Evolutionary conservation across 371 early-diverging fungal genomes (phyloP), one percentile per base, ranked within the genome.

Genomic region (Rhizomucor pusillus): DNA sequence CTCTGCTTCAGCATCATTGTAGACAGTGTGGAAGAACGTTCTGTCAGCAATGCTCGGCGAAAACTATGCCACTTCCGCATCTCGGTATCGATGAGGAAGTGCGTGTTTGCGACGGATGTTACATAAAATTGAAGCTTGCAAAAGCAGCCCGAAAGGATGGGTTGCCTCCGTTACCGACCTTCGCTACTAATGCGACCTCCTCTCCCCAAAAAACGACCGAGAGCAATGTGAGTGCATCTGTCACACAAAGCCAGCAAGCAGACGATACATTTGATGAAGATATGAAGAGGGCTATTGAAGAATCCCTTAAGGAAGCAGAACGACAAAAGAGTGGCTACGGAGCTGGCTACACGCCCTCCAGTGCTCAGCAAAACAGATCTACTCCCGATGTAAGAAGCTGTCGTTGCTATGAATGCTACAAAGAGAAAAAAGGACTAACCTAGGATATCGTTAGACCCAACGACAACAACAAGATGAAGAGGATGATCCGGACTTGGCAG

Each of bases 1-100:
- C 7, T 19, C 14, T 39, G 24, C 54, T 23, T 3, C 52, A 80
- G 79, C 98, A 98, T 70, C 98, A 98, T 65, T 98, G 98, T 59
- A 86, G 98, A 59, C 91, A 93, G 61, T 98, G 98, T 66, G 98
- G 98, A 18, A 76, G 87, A 34, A 93, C 93, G 1, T 97, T 90
- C 54, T 96, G 97, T 75, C 86, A 90, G 23, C 80, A 87, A 47
- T 98, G 98, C 66, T 95, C 96, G 13, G 86, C 90, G 43, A 93
- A 93, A 65, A 86, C 64, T 1, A 69, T 91, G 45, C 70, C 94
- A 2, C 77, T 98, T 25, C 93, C 94, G 4, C 87, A 92, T 54
- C 71, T 94, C 44, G 98, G 94, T 19, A 88, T 96, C 29, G 86
- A 85, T 18, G 89, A 94, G 29, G 80, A 84, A 6, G 98, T 97